Base-by-base conservation (phyloP, 257 asterid genomes). In the Agastache rugosa region DNA sequence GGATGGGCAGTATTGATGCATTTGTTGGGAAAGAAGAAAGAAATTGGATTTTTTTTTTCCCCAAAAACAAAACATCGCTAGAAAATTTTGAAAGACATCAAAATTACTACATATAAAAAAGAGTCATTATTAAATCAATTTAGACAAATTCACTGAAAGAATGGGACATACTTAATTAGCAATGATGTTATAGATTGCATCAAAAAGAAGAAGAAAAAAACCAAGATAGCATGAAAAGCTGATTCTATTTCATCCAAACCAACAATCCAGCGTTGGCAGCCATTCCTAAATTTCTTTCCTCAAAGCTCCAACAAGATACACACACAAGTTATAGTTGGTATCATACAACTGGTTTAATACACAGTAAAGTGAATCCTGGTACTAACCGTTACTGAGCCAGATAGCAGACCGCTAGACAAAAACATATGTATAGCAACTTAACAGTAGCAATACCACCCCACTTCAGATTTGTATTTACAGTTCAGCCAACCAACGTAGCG, bases 401-500 rank as follows among this genome's bases (percentile, higher is more conserved):
- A 60, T 2, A 41, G 75, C 67, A 71, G 70, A 71, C 72, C 68
- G 63, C 79, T 55, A 37, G 37, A 53, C 61, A 79, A 59, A 59
- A 71, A 79, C 69, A 69, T 37, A 72, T 64, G 67, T 45, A 35
- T 45, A 72, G 70, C 72, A 82, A 63, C 76, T 34, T 80, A 73
- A 47, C 27, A 61, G 78, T 68, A 65, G 89, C 84, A 73, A 78
- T 50, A 77, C 86, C 86, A 88, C 82, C 77, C 84, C 78, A 80
- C 77, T 67, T 71, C 74, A 73, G 81, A 81, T 82, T 74, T 71
- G 85, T 80, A 87, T 91, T 81, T 82, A 91, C 90, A 89, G 83
- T 83, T 84, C 81, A 78, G 78, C 87, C 75, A 79, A 80, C 87
- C 75, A 79, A 80, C 67, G 75, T 72, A 83, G 81, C 79, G 82